phyloP scores from a whole-genome alignment of 176 grass and related monocot species.

The Carex scoparia region DNA sequence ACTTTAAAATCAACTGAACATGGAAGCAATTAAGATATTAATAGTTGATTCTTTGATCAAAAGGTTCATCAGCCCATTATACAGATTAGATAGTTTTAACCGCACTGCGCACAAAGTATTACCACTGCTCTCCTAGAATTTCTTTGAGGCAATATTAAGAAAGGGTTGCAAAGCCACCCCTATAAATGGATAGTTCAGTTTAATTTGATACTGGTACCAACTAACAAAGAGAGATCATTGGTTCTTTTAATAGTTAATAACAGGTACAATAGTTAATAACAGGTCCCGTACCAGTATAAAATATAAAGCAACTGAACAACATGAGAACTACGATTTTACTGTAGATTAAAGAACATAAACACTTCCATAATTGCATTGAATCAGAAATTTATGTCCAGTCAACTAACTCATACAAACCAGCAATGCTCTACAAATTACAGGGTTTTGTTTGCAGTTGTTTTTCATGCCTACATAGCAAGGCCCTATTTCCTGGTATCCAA shows the following conservation, averaged over 20 bases:
- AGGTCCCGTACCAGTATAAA: background rate
- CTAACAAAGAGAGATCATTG: background rate
- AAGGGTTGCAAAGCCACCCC: background rate
- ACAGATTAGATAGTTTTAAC: background rate
- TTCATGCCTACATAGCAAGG: background rate
- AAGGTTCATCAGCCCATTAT: background rate
- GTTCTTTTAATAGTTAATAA: background rate
- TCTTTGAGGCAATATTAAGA: background rate
- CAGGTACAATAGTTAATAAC: background rate
- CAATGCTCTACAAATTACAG: background rate
- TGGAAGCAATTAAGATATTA: too few relatives aligned
- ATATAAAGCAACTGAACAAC: background rate
- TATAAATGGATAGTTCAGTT: background rate
- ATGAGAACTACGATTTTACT: background rate
- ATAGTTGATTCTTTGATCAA: background rate
- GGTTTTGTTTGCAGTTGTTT: background rate
- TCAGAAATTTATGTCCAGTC: background rate
- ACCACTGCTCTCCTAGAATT: background rate
- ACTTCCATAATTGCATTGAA: slow-evolving; percentile 1
- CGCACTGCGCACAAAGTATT: background rate
- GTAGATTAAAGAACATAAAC: background rate
- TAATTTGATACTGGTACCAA: background rate
- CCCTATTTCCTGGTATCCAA: background rate
- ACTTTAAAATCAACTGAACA: too few relatives aligned
- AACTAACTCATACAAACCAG: background rate